Conservation (phyloP, 2,329 filamentous ascomycete genomes). For the Tolypocladium capitatum region DNA sequence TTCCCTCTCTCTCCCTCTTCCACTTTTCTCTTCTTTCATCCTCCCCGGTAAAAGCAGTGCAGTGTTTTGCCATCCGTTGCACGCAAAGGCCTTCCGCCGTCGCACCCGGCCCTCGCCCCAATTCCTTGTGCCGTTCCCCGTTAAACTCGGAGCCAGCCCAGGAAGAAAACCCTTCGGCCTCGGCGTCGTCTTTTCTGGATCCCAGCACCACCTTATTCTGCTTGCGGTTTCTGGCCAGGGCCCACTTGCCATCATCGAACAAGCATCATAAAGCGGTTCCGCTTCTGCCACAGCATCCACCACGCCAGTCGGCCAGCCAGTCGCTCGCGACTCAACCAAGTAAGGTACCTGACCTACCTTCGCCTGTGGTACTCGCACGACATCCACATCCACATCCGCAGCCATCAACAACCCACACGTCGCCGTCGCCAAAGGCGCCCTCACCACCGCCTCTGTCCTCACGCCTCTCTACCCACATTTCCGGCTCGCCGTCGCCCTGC, state of each 20-base stretch:
- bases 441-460: conserved; percentile 1
- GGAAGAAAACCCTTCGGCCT: conserved; percentile 4
- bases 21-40: conserved; percentile 9
- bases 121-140: conserved; percentile 1
- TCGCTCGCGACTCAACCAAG: conserved; percentile 2
- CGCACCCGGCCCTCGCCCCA: conserved; percentile 8
- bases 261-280: conserved; percentile 11
- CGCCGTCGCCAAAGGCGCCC: background rate
- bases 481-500: conserved; percentile 10
- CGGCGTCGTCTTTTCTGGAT: conserved; percentile 7
- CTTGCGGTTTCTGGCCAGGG: conserved; percentile 11
- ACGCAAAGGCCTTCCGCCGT: background rate
- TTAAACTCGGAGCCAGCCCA: conserved; percentile 7
- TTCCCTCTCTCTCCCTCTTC: conserved; percentile 12
- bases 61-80: conserved; percentile 1
- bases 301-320: background rate
- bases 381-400: background rate
- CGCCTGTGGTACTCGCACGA: background rate
- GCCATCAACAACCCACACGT: conserved; percentile 1
- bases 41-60: conserved; percentile 1
- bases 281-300: conserved; percentile 7
- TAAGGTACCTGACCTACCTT: too few species aligned
- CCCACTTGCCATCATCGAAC: conserved; percentile 11
- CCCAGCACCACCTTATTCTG: conserved; percentile 10
- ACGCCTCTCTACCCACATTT: conserved; percentile 14